A percentile compares a stretch with the other conserved stretches of the same genome.
Evolutionary conservation across 2,329 filamentous ascomycete species (phyloP).

Genomic region (Akanthomyces lecanii): DNA sequence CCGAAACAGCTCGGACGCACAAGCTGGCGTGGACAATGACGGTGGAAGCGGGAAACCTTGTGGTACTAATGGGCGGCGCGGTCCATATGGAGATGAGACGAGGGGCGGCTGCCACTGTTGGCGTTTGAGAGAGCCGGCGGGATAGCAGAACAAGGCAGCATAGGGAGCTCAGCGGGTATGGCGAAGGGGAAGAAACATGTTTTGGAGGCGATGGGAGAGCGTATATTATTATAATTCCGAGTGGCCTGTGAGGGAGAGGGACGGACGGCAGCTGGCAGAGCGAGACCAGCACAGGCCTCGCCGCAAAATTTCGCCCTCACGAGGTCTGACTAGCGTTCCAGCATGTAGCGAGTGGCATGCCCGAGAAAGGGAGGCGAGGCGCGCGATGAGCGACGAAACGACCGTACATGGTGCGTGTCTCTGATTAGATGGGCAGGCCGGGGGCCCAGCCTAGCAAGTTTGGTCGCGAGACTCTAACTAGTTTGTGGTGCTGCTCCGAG

Average conservation of each 20-base stretch:
- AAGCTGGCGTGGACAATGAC: background rate
- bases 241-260: background rate
- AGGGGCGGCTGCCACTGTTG: conserved; percentile 10
- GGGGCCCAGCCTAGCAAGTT: no score
- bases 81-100: conserved; percentile 7
- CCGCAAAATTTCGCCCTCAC: background rate
- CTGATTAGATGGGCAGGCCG: background rate
- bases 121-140: background rate
- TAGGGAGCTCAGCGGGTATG: background rate
- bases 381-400: background rate
- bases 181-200: background rate
- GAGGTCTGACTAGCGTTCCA: background rate
- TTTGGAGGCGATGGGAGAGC: background rate
- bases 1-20: conserved; percentile 5
- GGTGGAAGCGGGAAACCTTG: background rate
- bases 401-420: background rate
- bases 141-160: background rate
- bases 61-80: conserved; percentile 6
- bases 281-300: background rate
- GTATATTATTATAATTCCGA: background rate
- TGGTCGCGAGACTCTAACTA: no score
- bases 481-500: no score
- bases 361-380: background rate
- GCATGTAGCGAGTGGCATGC: background rate
- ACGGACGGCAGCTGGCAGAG: background rate